Evolutionary conservation across 2,329 filamentous ascomycete species (phyloP), one percentile per base, ranked within the genome.

Genomic region (Nothophaeocryptopus gaeumannii): DNA sequence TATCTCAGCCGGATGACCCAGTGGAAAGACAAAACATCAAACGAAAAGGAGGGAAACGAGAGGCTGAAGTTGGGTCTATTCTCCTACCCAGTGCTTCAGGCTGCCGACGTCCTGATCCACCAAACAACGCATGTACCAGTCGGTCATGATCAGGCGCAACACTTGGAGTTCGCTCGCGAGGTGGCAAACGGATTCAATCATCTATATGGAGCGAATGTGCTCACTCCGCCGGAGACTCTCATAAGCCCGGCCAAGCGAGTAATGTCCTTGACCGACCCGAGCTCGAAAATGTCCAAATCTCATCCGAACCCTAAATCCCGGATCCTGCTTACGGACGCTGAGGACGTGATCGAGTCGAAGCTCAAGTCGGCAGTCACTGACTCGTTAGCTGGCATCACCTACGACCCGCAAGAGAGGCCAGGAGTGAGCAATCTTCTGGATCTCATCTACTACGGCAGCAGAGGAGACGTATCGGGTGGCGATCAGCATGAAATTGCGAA

Each of bases 1-100:
- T 95, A 96, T 71, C 75, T 99, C n/a, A 86, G 86, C 8, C 80
- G 93, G n/a, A 99, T 99, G 93, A 97, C 93, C 26, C 93, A 97
- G 70, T 99, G 93, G 91, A 99, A 99, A 83, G 89, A 83, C 67
- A 66, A 67, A 58, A 64, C 63, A 4, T 56, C 57, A 2, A 56
- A 55, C 9, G 58, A 58, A 34, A 81, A 58, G 75, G 80, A 36
- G 77, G 56, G 58, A 15, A 62, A 49, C 13, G 59, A 60, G 41
- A 64, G 78, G 43, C 78, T 95, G 53, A 95, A 93, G 68, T 81
- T 96, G 4, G 92, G 93, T 12, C 78, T 99, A 3, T 96, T 97
- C 30, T 95, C 91, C 7, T 99, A 99, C 67, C 93, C 93, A 1
- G 90, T 99, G 33, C 80, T 99, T 1, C 91, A 96, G 71, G 92